Conservation (phyloP, 306 rosid genomes). For the Leucaena leucocephala region DNA sequence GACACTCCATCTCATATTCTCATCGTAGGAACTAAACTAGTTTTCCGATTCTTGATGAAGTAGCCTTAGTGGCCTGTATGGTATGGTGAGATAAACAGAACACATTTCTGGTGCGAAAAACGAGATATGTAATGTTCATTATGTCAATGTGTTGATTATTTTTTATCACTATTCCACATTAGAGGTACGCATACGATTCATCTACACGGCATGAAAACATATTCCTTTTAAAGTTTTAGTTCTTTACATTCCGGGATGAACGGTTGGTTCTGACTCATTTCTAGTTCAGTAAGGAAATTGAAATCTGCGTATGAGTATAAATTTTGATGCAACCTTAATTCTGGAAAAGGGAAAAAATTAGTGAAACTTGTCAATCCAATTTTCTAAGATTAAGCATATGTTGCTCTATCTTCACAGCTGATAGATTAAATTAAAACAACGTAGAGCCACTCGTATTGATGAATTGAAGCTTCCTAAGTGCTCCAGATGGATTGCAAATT, state of each 20-base stretch:
- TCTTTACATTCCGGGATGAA: not conserved
- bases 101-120: not conserved
- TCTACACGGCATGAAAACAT: too few species aligned
- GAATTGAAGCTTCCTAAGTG: conserved; percentile 26
- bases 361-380: not conserved
- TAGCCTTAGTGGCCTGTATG: not conserved
- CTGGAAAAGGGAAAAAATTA: not conserved
- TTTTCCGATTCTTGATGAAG: not conserved
- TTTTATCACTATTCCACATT: too few species aligned
- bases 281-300: not conserved
- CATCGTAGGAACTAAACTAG: not conserved
- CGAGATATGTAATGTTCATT: too few species aligned
- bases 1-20: not conserved
- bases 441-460: not conserved
- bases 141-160: too few species aligned
- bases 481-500: not conserved
- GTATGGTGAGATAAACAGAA: not conserved
- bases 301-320: not conserved
- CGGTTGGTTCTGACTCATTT: not conserved
- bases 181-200: too few species aligned
- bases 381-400: not conserved
- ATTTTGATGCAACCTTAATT: not conserved
- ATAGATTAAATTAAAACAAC: not conserved
- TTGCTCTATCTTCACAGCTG: not conserved
- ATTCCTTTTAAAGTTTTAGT: too few species aligned